Percentiles rank a stretch among this genome's conserved stretches.
Conservation (phyloP, 75 land plant genomes). For the Pseudotsuga menziesii region DNA sequence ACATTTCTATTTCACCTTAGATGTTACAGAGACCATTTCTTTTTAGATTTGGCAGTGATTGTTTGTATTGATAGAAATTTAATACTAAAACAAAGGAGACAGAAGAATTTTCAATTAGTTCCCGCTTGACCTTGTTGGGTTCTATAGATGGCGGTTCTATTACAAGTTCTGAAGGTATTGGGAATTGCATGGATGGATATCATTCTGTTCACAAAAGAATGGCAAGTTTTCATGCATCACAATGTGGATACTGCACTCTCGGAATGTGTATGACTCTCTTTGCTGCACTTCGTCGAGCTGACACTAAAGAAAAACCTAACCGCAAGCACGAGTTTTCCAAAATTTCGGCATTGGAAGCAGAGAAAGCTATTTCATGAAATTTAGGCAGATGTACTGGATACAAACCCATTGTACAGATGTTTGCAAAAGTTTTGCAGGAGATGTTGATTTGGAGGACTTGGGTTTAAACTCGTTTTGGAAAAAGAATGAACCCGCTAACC, state of each 20-base stretch:
- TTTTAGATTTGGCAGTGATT: neutral
- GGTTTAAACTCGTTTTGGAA: too few relatives aligned
- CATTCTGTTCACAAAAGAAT: slow-evolving; percentile 71
- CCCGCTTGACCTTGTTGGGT: slow-evolving; percentile 73
- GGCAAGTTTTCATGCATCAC: slow-evolving; percentile 81
- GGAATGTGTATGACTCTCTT: slow-evolving; percentile 69
- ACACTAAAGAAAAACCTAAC: slow-evolving; percentile 24
- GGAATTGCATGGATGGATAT: slow-evolving; percentile 50
- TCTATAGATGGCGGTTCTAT: slow-evolving; percentile 69
- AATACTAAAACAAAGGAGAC: slow-evolving; percentile 32
- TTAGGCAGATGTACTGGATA: slow-evolving; percentile 83
- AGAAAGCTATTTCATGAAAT: slow-evolving; percentile 62
- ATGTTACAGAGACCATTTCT: neutral
- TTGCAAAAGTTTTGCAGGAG: too few relatives aligned
- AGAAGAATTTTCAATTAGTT: slow-evolving; percentile 43
- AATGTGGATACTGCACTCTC: slow-evolving; percentile 88
- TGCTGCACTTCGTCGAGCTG: slow-evolving; percentile 50
- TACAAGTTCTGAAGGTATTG: slow-evolving; percentile 77
- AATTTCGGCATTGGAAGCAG: slow-evolving; percentile 50
- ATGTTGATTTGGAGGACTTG: too few relatives aligned
- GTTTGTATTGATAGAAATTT: slow-evolving; percentile 22
- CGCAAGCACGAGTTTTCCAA: slow-evolving; percentile 42
- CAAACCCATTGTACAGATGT: too few relatives aligned
- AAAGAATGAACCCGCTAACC: too few relatives aligned
- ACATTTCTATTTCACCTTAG: neutral